These are phyloP conservation scores for Ogataea hybrid DNA, from an alignment of 1,139 yeast genomes.

Conservation along the genomic window DNA sequence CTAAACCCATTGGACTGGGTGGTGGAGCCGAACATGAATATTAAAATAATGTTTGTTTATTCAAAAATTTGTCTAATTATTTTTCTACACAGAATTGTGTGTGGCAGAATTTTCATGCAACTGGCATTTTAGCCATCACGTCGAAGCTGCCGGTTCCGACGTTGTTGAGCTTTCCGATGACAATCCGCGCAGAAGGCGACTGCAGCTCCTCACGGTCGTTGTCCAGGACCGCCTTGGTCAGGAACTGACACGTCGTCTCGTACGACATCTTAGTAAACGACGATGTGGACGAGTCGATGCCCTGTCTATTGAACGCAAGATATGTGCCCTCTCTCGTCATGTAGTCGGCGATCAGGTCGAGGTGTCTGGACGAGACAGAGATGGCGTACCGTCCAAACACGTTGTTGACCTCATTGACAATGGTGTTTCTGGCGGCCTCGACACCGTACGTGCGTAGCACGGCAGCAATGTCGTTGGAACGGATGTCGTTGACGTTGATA, in stretches of 20 bases:
- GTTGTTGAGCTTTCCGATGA: too few relatives aligned
- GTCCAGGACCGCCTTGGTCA: conserved; percentile 95
- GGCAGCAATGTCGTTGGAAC: conserved; percentile 90
- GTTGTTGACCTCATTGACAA: conserved; percentile 92
- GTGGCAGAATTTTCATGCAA: too few relatives aligned
- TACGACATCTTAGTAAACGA: conserved; percentile 99
- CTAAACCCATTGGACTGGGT: too few relatives aligned
- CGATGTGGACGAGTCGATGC: conserved; percentile 93
- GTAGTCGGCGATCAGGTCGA: conserved; percentile 96
- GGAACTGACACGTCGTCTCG: conserved; percentile 97
- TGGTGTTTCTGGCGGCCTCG: conserved; percentile 97
- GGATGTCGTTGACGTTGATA: conserved; percentile 81
- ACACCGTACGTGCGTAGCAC: conserved; percentile 94
- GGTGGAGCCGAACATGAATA: too few relatives aligned
- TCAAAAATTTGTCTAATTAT: too few relatives aligned
- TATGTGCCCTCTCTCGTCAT: conserved; percentile 99
- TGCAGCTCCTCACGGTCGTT: too few relatives aligned
- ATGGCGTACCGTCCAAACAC: conserved; percentile 98
- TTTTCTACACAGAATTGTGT: too few relatives aligned
- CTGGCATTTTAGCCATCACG: too few relatives aligned
- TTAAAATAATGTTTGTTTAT: too few relatives aligned
- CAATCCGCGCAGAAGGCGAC: too few relatives aligned
- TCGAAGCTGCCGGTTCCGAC: too few relatives aligned
- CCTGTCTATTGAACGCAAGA: conserved; percentile 96
- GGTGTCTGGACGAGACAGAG: conserved; percentile 87